These are phyloP conservation scores for Sclerotinia borealis DNA, from an alignment of 2,329 filamentous ascomycete genomes.

Conservation along the genomic window DNA sequence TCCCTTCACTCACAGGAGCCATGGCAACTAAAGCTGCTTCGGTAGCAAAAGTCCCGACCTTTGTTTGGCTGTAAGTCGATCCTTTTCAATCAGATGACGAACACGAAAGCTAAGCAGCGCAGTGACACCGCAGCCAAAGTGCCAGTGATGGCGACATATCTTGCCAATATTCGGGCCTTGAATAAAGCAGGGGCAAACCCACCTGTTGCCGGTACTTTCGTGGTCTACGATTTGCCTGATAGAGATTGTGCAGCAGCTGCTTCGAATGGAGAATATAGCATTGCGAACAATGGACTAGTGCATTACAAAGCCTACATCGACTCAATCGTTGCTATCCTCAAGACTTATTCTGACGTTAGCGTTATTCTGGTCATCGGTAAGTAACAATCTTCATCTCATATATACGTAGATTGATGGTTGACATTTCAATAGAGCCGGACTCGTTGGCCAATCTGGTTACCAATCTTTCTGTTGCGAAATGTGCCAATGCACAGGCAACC, in stretches of 20 bases:
- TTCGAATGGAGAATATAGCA: slow-evolving; percentile 55
- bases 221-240: slow-evolving; percentile 59
- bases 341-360: slow-evolving; percentile 47
- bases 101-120: background rate
- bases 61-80: slow-evolving; percentile 44
- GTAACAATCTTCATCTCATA: slow-evolving; percentile 13
- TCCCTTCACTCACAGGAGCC: slow-evolving; percentile 54
- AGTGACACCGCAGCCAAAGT: slow-evolving; percentile 44
- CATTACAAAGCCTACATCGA: slow-evolving; percentile 51
- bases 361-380: slow-evolving; percentile 43
- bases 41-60: slow-evolving; percentile 45
- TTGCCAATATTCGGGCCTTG: slow-evolving; percentile 41
- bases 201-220: slow-evolving; percentile 44
- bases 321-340: slow-evolving; percentile 46
- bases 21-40: slow-evolving; percentile 44
- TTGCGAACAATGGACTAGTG: slow-evolving; percentile 43
- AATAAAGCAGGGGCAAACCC: slow-evolving; percentile 44
- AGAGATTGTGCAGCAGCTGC: slow-evolving; percentile 58
- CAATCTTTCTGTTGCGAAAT: slow-evolving; percentile 49
- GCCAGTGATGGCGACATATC: slow-evolving; percentile 41
- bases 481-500: slow-evolving; percentile 45
- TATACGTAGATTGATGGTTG: background rate
- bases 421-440: slow-evolving; percentile 46
- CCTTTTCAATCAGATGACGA: background rate
- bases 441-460: slow-evolving; percentile 58